Percentiles rank a stretch among this genome's conserved stretches.
phyloP scores from a whole-genome alignment of 148 eudicot genomes.

The Pharnaceum exiguum region DNA sequence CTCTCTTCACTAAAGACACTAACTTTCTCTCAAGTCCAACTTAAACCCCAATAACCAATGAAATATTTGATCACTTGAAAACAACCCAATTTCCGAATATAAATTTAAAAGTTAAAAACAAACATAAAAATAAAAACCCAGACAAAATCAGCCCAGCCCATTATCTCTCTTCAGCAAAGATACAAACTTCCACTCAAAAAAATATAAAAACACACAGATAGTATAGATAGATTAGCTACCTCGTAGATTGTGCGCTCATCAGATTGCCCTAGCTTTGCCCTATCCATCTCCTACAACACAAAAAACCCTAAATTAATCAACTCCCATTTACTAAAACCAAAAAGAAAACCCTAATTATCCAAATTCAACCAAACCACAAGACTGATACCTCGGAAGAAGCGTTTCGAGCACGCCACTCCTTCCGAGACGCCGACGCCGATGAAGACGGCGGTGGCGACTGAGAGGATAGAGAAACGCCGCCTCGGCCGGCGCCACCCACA shows the following conservation, averaged over 20 bases:
- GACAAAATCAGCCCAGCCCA: too few species aligned
- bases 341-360: constrained; percentile 10
- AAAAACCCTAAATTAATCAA: too few species aligned
- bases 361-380: constrained; percentile 1
- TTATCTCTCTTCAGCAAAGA: background rate
- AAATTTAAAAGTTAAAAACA: too few species aligned
- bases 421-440: too few species aligned
- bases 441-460: too few species aligned
- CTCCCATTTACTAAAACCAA: constrained; percentile 5
- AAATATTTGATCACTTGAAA: too few species aligned
- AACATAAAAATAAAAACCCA: too few species aligned
- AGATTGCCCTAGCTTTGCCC: constrained; percentile 62
- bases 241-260: constrained; percentile 79
- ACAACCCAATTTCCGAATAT: too few species aligned
- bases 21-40: too few species aligned
- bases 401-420: constrained; percentile 73
- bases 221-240: too few species aligned
- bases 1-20: too few species aligned
- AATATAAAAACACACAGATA: constrained; percentile 27
- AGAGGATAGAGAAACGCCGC: constrained; percentile 46
- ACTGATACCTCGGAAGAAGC: constrained; percentile 44
- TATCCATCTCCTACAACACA: constrained; percentile 70
- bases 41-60: too few species aligned
- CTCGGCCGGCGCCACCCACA: constrained; percentile 45
- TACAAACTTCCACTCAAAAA: background rate